Percentiles rank a stretch among this genome's conserved stretches.
Evolutionary conservation across 2,329 filamentous ascomycete genomes (phyloP).

Genomic region (Colletotrichum musicola): DNA sequence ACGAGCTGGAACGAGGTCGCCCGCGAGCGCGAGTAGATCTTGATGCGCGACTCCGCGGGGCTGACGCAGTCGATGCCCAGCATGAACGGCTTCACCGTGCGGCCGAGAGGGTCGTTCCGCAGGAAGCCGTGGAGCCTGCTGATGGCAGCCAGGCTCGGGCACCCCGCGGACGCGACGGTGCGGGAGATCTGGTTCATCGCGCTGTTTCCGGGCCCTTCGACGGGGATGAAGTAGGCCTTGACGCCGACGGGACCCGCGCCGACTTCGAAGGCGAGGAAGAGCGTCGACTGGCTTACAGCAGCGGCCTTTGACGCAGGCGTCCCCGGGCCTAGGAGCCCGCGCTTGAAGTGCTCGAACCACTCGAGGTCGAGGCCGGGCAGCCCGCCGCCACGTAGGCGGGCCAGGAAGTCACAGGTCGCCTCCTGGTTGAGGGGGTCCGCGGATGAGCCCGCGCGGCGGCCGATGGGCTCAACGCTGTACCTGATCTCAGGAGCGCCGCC

Average conservation of each 20-base stretch:
- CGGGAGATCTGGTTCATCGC: slow-evolving; percentile 39
- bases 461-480: slow-evolving; percentile 50
- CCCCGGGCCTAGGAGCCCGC: not conserved
- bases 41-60: slow-evolving; percentile 47
- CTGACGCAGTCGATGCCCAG: slow-evolving; percentile 50
- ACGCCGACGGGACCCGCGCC: slow-evolving; percentile 20
- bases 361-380: slow-evolving; percentile 38
- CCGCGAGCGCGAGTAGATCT: slow-evolving; percentile 51
- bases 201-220: slow-evolving; percentile 12
- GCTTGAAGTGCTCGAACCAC: slow-evolving; percentile 40
- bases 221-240: slow-evolving; percentile 46
- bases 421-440: slow-evolving; percentile 43
- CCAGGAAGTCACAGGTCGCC: slow-evolving; percentile 28
- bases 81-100: slow-evolving; percentile 39
- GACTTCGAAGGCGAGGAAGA: slow-evolving; percentile 45
- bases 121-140: not conserved
- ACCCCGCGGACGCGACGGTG: slow-evolving; percentile 40
- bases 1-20: slow-evolving; percentile 47
- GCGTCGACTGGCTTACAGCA: slow-evolving; percentile 17
- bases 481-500: slow-evolving; percentile 43
- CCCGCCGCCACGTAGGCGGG: not conserved
- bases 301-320: not conserved
- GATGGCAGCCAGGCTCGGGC: slow-evolving; percentile 4
- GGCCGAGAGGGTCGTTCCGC: not conserved
- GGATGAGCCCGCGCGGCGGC: slow-evolving; percentile 41